A percentile compares a stretch with the other conserved stretches of the same genome.
These are phyloP conservation scores for Amyloporia xantha DNA, from an alignment of 768 basidiomycete genomes.

Conservation along the genomic window DNA sequence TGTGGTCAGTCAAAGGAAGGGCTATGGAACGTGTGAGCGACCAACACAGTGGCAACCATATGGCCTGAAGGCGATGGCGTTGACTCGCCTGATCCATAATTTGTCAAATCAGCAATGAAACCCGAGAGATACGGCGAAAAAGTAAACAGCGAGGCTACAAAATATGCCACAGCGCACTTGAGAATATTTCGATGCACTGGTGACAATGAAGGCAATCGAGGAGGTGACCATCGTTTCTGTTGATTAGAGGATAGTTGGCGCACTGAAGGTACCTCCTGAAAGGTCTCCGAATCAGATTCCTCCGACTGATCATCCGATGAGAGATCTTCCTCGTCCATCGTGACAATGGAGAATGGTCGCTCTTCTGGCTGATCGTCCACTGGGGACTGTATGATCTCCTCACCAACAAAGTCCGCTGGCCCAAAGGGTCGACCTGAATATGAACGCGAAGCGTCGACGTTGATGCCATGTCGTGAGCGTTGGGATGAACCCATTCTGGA, in stretches of 20 bases:
- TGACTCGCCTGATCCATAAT: constrained; percentile 38
- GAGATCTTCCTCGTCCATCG: neutral
- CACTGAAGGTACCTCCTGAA: neutral
- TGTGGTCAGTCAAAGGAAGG: neutral
- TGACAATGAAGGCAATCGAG: constrained; percentile 32
- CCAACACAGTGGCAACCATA: constrained; percentile 90
- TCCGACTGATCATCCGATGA: neutral
- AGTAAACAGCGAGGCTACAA: constrained; percentile 88
- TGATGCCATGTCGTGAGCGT: constrained; percentile 6
- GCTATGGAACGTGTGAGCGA: constrained; percentile 10
- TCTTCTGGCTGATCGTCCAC: neutral
- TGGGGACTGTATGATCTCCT: constrained; percentile 1
- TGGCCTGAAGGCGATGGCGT: constrained; percentile 77
- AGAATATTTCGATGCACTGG: constrained; percentile 64
- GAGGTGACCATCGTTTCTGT: constrained; percentile 1
- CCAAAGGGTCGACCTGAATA: neutral
- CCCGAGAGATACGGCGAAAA: constrained; percentile 72
- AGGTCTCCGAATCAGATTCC: neutral
- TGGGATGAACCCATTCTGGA: neutral
- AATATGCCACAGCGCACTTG: constrained; percentile 90
- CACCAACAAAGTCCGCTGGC: neutral
- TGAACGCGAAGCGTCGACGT: neutral
- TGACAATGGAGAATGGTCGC: neutral
- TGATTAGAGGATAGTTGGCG: neutral
- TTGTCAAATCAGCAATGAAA: constrained; percentile 55